Evolutionary conservation across 225 moss, liverwort and hornwort species (phyloP).

Genomic region (Pleurozium schreberi): DNA sequence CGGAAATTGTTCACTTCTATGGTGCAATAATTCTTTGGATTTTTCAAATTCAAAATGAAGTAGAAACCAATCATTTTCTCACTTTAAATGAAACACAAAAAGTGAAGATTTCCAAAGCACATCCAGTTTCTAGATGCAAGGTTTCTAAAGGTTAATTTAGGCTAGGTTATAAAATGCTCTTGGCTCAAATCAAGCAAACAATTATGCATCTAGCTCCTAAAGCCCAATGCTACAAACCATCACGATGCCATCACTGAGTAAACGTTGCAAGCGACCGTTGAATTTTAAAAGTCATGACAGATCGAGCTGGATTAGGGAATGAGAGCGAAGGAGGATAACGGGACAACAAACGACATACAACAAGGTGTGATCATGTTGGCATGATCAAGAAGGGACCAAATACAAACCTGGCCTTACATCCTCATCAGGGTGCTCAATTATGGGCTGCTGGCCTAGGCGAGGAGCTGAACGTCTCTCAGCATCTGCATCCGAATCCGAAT

Average conservation of each 20-base stretch:
- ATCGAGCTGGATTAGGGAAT: background rate
- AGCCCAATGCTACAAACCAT: background rate
- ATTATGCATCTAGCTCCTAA: background rate
- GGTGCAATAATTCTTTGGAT: background rate
- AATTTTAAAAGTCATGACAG: background rate
- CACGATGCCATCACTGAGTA: background rate
- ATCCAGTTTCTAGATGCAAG: background rate
- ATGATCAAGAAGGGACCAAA: background rate
- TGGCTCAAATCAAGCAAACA: background rate
- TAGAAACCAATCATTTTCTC: background rate
- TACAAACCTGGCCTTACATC: slow-evolving; percentile 50
- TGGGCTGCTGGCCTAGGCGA: slow-evolving; percentile 39
- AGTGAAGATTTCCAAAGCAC: background rate
- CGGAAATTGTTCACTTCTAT: too few species aligned
- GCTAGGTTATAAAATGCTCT: background rate
- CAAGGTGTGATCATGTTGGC: background rate
- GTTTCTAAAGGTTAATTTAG: background rate
- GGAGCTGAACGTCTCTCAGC: slow-evolving; percentile 10
- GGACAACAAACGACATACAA: background rate
- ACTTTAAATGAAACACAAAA: background rate
- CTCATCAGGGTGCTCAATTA: slow-evolving; percentile 56
- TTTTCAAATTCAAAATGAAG: background rate
- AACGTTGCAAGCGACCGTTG: background rate
- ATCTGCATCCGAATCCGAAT: slow-evolving; percentile 28
- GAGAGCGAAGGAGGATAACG: background rate